Evolutionary conservation across 345 rosid genomes (phyloP), one percentile per base, ranked within the genome.

Genomic region (Eucalyptus pauciflora): DNA sequence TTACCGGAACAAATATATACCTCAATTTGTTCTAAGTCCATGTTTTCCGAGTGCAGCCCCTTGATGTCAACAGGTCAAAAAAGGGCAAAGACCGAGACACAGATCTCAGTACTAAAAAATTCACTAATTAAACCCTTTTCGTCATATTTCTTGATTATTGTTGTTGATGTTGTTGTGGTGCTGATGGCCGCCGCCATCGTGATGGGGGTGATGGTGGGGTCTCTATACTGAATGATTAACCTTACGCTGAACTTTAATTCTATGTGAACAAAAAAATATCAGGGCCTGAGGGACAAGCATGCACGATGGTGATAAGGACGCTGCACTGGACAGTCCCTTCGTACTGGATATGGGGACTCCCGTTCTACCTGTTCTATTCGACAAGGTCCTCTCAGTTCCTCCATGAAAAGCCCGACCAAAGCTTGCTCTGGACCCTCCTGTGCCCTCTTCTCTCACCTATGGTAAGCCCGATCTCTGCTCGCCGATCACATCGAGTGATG

Each of bases 271-370:
- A 25, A 29, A 10, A 64, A 6, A n/a, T 85, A 71, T 25, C 33
- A 95, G 95, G 96, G 51, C 86, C 86, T 2, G 93, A 91, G 81
- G 96, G 96, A n/a, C 90, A 93, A 83, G 85, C 95, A 22, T 95
- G 96, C 90, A 95, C 95, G 14, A 93, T 95, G 93, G 93, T 95
- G 90, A 58, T 94, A 87, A 92, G 96, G 92, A 93, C 93, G 11
- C 88, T 95, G 60, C 96, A 95, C 89, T 95, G 96, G 96, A 94
- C 95, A 6, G 92, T 95, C 86, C 96, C 96, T 31, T 89, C 92
- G 12, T 95, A 95, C 79, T 50, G 92, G 93, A 91, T 94, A 31
- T 95, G 96, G 96, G 97, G 97, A 17, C 90, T 95, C 89, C 96
- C 97, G 18, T 95, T 95, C 92, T 94, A 88, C 96, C 86, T 95